Conservation (phyloP, 345 rosid genomes). For the Melaleuca quinquenervia region DNA sequence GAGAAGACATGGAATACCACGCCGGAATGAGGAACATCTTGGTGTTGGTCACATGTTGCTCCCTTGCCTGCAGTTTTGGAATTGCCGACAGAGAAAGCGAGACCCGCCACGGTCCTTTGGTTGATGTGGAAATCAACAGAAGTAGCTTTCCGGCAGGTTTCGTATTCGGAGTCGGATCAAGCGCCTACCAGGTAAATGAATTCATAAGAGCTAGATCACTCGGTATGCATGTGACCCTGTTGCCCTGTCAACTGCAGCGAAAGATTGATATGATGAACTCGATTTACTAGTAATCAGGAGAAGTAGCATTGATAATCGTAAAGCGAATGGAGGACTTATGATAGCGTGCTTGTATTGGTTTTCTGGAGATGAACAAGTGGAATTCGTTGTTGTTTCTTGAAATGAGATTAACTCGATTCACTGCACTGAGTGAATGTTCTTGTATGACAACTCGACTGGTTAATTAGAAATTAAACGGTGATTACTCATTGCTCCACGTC, state of each 20-base stretch:
- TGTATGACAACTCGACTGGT: background rate
- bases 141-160: conserved; percentile 9
- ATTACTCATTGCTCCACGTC: background rate
- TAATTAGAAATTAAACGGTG: background rate
- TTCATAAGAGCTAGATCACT: background rate
- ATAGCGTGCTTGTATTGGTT: background rate
- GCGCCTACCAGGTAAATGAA: conserved; percentile 10
- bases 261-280: background rate
- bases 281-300: background rate
- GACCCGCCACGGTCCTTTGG: background rate
- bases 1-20: background rate
- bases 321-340: background rate
- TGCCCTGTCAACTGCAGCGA: no score
- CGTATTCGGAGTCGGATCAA: conserved; percentile 11
- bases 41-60: background rate
- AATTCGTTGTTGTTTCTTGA: background rate
- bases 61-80: background rate
- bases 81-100: background rate
- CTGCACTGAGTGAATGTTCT: background rate
- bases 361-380: background rate
- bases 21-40: background rate
- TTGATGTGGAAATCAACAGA: background rate
- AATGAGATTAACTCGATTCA: background rate
- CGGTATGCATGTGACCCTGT: background rate
- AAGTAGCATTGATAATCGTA: background rate